Evolutionary conservation across 2,329 filamentous ascomycete species (phyloP).

Genomic region (Pyricularia sp.): DNA sequence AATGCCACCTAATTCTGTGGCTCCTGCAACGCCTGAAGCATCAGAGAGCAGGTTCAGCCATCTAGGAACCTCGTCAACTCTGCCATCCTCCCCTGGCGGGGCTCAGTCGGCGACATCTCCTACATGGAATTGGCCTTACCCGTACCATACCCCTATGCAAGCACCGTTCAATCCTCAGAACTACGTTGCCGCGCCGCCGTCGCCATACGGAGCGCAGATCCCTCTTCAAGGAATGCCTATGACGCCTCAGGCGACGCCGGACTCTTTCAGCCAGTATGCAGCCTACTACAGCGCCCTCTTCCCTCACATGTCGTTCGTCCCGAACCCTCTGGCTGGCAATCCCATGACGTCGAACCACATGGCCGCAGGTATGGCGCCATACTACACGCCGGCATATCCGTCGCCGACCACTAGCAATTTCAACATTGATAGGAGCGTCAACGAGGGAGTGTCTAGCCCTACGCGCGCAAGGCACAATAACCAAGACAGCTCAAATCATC

Average conservation of each 20-base stretch:
- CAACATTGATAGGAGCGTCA: not conserved
- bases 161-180: not conserved
- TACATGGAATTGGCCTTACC: constrained; percentile 2
- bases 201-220: not conserved
- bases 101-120: not conserved
- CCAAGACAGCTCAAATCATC: not conserved
- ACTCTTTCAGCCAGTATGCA: constrained; percentile 1
- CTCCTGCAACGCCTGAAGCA: not conserved
- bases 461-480: not conserved
- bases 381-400: not conserved
- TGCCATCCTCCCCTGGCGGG: not conserved
- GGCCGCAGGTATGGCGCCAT: not conserved
- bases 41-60: not conserved
- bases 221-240: not conserved
- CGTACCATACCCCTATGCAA: not conserved
- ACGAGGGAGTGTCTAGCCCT: not conserved
- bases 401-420: not conserved
- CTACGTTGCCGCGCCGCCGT: not conserved
- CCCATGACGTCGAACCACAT: not conserved
- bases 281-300: constrained; percentile 2
- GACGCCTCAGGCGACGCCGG: constrained; percentile 3
- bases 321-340: not conserved
- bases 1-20: not conserved
- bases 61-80: not conserved
- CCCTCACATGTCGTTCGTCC: constrained; percentile 2